Conservation (phyloP, 1,284 basidiomycete species). For the Mycena sp. region DNA sequence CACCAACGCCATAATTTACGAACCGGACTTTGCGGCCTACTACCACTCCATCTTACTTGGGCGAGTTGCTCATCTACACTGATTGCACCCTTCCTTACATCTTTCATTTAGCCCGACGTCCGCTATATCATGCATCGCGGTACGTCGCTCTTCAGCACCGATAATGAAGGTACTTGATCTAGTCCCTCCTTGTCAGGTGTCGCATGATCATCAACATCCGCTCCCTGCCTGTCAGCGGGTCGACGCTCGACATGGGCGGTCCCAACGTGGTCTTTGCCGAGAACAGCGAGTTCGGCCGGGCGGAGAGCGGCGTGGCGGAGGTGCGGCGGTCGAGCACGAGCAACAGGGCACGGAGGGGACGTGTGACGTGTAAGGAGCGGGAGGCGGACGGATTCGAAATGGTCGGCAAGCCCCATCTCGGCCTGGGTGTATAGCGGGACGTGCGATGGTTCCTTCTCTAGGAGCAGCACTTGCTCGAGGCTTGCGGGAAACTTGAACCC, state of each 20-base stretch:
- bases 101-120: constrained; percentile 18
- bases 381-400: constrained; percentile 13
- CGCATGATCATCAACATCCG: constrained; percentile 31
- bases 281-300: not conserved
- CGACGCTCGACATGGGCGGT: not conserved
- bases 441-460: too few relatives aligned
- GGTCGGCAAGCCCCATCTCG: not conserved
- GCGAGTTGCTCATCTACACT: not conserved
- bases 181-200: constrained; percentile 4
- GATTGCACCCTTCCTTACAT: not conserved
- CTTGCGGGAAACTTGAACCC: too few relatives aligned
- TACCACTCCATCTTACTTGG: constrained; percentile 22
- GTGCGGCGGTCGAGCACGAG: not conserved
- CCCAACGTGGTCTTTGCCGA: constrained; percentile 16
- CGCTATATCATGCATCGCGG: constrained; percentile 29
- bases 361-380: constrained; percentile 14
- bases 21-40: constrained; percentile 9
- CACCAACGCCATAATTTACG: constrained; percentile 23
- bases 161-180: not conserved
- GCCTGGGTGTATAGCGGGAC: too few relatives aligned
- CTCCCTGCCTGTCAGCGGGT: constrained; percentile 13
- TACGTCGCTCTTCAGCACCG: not conserved
- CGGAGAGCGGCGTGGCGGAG: not conserved
- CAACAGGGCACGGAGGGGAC: not conserved
- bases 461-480: too few relatives aligned